These are phyloP conservation scores for Kandelia obovata DNA, from an alignment of 345 rosid species.

Conservation along the genomic window DNA sequence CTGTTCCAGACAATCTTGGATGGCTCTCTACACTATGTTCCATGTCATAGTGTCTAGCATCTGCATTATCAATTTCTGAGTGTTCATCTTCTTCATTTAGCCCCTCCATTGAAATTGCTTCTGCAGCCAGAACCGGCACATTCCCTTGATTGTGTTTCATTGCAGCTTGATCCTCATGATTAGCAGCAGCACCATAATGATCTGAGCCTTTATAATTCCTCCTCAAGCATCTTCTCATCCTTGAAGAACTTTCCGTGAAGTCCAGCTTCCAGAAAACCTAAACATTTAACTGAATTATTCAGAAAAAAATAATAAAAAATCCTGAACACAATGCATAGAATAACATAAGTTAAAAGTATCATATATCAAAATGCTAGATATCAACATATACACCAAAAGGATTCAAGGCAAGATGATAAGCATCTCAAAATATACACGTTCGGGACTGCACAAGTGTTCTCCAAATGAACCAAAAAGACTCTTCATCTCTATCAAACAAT, in stretches of 20 bases:
- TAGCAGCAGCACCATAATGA: slow-evolving; percentile 94
- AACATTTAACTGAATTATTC: slow-evolving; percentile 15
- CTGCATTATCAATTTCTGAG: slow-evolving; percentile 53
- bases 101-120: slow-evolving; percentile 73
- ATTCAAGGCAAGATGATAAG: background rate
- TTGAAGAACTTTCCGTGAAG: slow-evolving; percentile 86
- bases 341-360: background rate
- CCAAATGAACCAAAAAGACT: slow-evolving; percentile 82
- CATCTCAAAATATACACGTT: slow-evolving; percentile 49
- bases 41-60: slow-evolving; percentile 38
- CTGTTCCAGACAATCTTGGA: slow-evolving; percentile 40
- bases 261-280: slow-evolving; percentile 98
- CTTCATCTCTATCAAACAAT: slow-evolving; percentile 74
- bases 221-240: slow-evolving; percentile 91
- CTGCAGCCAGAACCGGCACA: slow-evolving; percentile 76
- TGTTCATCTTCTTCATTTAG: slow-evolving; percentile 82
- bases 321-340: slow-evolving; percentile 3
- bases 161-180: slow-evolving; percentile 61
- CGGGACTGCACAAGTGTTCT: slow-evolving; percentile 50
- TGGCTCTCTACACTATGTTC: slow-evolving; percentile 45
- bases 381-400: slow-evolving; percentile 4
- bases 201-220: slow-evolving; percentile 74
- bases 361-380: slow-evolving; percentile 1
- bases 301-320: slow-evolving; percentile 13
- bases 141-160: slow-evolving; percentile 39